phyloP scores from a whole-genome alignment of 139 green algal species.

The Coelastrella sp. region DNA sequence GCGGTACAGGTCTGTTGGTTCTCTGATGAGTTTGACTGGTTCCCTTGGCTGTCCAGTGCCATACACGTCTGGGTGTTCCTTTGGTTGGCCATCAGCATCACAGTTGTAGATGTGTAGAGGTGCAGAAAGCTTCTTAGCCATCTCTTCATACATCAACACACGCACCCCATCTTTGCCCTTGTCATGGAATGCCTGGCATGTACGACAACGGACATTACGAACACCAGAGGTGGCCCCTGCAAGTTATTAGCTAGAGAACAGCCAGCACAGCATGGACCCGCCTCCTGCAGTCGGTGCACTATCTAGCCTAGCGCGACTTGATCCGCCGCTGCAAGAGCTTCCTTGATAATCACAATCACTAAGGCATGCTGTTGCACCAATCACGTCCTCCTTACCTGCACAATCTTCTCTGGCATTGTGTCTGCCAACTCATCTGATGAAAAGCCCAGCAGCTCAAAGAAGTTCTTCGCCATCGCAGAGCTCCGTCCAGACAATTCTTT shows the following conservation, averaged over 20 bases:
- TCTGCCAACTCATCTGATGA: constrained; percentile 43
- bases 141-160: constrained; percentile 45
- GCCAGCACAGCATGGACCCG: too few relatives aligned
- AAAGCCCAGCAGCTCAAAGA: constrained; percentile 51
- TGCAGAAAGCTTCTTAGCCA: constrained; percentile 23
- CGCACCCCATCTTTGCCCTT: constrained; percentile 51
- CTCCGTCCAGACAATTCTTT: background rate
- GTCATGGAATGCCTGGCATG: constrained; percentile 38
- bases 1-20: constrained; percentile 35
- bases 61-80: constrained; percentile 10
- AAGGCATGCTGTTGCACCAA: background rate
- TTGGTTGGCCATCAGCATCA: background rate
- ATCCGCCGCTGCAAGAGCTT: background rate
- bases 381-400: constrained; percentile 27
- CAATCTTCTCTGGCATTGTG: constrained; percentile 43
- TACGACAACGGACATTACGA: too few relatives aligned
- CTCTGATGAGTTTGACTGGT: constrained; percentile 31
- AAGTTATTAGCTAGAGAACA: background rate
- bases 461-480: constrained; percentile 30
- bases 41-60: constrained; percentile 23
- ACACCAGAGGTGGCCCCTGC: background rate
- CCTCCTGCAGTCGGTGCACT: too few relatives aligned
- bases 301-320: too few relatives aligned
- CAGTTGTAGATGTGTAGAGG: constrained; percentile 49
- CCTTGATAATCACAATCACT: background rate